These are phyloP conservation scores for Cladosporium sp. DNA, from an alignment of 2,329 filamentous ascomycete genomes.

Conservation along the genomic window DNA sequence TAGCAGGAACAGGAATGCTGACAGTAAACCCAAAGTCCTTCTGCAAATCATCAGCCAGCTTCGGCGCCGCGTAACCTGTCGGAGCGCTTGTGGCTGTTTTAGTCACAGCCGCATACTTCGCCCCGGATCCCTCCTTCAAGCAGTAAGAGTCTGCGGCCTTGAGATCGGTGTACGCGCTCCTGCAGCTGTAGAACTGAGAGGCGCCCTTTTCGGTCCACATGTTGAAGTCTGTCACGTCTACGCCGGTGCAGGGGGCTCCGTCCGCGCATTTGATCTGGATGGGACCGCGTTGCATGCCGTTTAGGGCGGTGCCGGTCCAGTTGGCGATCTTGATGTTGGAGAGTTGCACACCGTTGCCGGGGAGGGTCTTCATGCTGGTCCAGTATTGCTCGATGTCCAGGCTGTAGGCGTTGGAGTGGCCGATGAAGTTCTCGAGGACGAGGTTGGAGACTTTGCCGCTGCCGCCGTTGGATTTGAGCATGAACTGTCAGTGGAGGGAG, in stretches of 20 bases:
- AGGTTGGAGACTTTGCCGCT: conserved; percentile 54
- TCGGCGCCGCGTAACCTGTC: conserved; percentile 40
- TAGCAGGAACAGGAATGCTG: conserved; percentile 44
- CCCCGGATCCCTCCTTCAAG: conserved; percentile 38
- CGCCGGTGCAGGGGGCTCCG: conserved; percentile 53
- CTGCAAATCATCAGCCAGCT: conserved; percentile 38
- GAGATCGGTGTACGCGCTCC: conserved; percentile 45
- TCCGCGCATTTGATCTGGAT: conserved; percentile 55
- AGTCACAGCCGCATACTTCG: conserved; percentile 37
- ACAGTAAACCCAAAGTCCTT: conserved; percentile 35
- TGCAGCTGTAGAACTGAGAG: conserved; percentile 47
- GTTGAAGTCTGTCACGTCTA: conserved; percentile 52
- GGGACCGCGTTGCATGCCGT: conserved; percentile 54
- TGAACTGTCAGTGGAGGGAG: conserved; percentile 49
- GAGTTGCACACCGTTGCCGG: conserved; percentile 55
- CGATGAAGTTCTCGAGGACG: conserved; percentile 60
- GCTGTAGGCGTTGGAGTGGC: conserved; percentile 60
- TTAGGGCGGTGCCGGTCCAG: conserved; percentile 56
- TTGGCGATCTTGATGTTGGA: conserved; percentile 55
- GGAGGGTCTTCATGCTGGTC: conserved; percentile 43
- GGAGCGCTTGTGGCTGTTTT: conserved; percentile 39
- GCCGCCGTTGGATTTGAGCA: conserved; percentile 61
- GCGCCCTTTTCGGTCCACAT: conserved; percentile 55
- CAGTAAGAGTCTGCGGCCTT: conserved; percentile 42
- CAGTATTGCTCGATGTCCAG: conserved; percentile 58